Evolutionary conservation across 345 rosid genomes (phyloP).

Genomic region (Hypericum perforatum): DNA sequence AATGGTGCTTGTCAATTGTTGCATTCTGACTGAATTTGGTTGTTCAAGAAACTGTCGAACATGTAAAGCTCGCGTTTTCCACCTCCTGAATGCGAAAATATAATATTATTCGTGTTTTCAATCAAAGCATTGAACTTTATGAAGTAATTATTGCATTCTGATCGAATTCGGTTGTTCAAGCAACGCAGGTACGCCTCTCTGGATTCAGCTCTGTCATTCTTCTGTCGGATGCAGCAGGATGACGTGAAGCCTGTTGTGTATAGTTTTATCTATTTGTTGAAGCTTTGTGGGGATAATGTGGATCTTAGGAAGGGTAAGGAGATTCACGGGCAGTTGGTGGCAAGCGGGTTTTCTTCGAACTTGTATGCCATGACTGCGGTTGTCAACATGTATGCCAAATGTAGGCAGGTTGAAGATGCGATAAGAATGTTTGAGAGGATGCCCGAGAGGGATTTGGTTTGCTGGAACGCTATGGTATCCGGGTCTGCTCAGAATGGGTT

Average conservation of each 20-base stretch:
- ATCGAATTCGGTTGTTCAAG: too few relatives aligned
- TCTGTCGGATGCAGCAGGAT: constrained; percentile 52
- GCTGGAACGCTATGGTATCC: constrained; percentile 75
- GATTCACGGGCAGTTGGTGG: constrained; percentile 66
- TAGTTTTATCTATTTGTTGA: constrained; percentile 65
- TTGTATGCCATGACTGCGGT: constrained; percentile 67
- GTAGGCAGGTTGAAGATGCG: constrained; percentile 49
- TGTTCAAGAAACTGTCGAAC: too few relatives aligned
- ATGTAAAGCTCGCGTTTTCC: too few relatives aligned
- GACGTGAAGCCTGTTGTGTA: constrained; percentile 50
- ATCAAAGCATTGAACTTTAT: too few relatives aligned
- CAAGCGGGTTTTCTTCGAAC: constrained; percentile 46
- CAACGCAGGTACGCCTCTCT: constrained; percentile 25
- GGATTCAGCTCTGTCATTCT: constrained; percentile 38
- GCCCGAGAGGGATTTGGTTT: constrained; percentile 74
- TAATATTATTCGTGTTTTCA: too few relatives aligned
- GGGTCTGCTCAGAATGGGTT: constrained; percentile 72
- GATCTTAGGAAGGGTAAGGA: constrained; percentile 49
- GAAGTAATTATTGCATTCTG: too few relatives aligned
- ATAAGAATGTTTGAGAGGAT: constrained; percentile 74
- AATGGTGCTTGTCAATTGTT: too few relatives aligned
- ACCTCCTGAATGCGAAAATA: too few relatives aligned
- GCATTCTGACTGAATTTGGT: too few relatives aligned
- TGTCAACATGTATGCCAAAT: constrained; percentile 58
- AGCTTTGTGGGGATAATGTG: constrained; percentile 49